A percentile compares a stretch with the other conserved stretches of the same genome.
Conservation (phyloP, 2,329 filamentous ascomycete genomes). For the Ophiostoma novo-ulmi region DNA sequence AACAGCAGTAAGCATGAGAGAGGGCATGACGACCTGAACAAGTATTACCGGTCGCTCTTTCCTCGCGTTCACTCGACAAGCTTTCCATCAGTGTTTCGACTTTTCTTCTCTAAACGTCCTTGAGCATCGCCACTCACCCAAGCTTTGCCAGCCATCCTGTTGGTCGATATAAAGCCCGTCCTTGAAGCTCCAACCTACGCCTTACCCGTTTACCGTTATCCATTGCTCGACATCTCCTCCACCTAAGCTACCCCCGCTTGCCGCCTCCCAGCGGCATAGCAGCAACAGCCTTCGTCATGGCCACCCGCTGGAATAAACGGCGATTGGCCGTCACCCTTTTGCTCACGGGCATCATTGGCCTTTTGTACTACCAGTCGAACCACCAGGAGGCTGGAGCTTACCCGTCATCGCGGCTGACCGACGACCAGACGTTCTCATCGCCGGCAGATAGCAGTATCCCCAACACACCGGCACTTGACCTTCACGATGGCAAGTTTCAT, state of each 20-base stretch:
- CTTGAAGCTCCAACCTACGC: background rate
- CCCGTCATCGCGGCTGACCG: background rate
- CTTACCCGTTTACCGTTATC: background rate
- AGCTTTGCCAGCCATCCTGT: background rate
- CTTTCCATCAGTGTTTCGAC: background rate
- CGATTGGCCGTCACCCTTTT: conserved; percentile 24
- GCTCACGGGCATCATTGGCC: conserved; percentile 20
- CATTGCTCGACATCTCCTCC: background rate
- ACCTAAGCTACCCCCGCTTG: background rate
- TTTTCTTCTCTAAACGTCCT: background rate
- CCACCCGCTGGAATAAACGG: conserved; percentile 25
- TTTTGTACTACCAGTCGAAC: conserved; percentile 24
- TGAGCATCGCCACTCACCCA: background rate
- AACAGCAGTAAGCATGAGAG: background rate
- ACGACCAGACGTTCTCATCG: background rate
- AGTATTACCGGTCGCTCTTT: background rate
- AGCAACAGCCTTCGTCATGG: conserved; percentile 20
- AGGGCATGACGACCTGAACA: background rate
- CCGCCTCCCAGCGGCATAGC: background rate
- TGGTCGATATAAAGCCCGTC: background rate
- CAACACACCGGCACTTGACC: background rate
- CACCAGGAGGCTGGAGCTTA: background rate
- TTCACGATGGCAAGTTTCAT: conserved; percentile 25
- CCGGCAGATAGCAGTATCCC: background rate
- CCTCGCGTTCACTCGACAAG: background rate